Evolutionary conservation across 164 flowering plant species (phyloP), one percentile per base, ranked within the genome.

Genomic region (Houttuynia cordata): DNA sequence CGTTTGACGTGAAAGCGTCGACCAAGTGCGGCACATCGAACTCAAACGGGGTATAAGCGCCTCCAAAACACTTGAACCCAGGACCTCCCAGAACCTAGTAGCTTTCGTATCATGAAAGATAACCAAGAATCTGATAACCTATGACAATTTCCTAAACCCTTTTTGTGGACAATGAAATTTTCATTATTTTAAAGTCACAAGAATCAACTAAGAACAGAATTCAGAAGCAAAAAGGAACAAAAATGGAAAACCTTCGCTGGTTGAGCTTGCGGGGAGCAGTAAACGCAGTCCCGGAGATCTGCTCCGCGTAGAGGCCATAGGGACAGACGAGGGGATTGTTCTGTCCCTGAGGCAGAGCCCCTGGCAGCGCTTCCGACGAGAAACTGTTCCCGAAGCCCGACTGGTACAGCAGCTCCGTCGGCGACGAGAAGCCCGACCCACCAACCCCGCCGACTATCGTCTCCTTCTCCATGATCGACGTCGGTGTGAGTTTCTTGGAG

Each of bases 241-340:
- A 41, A 51, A 55, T n/a, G 8, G 60, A 50, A 34, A 17, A 88
- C 94, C 91, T 88, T 67, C 90, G 75, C 47, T 71, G 96, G 57
- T 92, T 92, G 68, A 70, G 75, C 65, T 79, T 80, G 59, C 96
- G 88, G 62, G 98, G 98, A 39, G 85, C 67, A 25, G 98, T 89
- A 78, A 92, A 92, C 61, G 96, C 74, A 50, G 98, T 81, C 62
- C 98, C 98, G 37, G 96, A 87, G 70, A 89, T 80, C 74, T 92
- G 98, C 78, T 92, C 98, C 23, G 97, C 97, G 71, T 92, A 89
- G 56, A 89, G 94, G 40, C 98, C 96, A 66, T 63, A 84, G 1
- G 97, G 97, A 53, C 96, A 92, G 37, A 81, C 24, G 24, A 89
- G 83, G 15, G 98, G 97, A 52, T 68, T 89, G 78, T 87, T 92